Conservation (phyloP, 23 red algal genomes). For the Pyropia yezoensis region DNA sequence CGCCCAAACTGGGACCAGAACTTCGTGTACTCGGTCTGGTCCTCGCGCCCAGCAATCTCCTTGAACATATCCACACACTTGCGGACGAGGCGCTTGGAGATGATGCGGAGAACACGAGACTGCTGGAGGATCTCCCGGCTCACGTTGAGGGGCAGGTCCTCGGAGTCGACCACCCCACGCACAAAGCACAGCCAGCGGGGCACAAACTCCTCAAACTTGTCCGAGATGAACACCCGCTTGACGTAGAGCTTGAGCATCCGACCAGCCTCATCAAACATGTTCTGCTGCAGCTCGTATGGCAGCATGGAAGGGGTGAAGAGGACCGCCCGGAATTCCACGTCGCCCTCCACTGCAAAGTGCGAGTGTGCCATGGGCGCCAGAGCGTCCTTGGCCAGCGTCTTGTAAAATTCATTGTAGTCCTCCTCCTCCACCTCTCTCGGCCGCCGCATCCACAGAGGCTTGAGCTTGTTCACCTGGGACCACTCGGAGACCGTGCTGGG, state of each 20-base stretch:
- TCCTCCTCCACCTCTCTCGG: slow-evolving; percentile 69
- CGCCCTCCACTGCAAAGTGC: slow-evolving; percentile 95
- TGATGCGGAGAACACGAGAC: slow-evolving; percentile 78
- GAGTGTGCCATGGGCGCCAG: slow-evolving; percentile 64
- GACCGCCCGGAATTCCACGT: slow-evolving; percentile 93
- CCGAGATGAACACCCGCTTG: slow-evolving; percentile 98
- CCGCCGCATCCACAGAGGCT: slow-evolving; percentile 95
- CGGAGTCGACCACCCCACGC: slow-evolving; percentile 85
- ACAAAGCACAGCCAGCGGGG: slow-evolving; percentile 90
- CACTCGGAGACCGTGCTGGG: slow-evolving; percentile 69
- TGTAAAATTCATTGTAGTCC: slow-evolving; percentile 98
- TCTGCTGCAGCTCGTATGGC: slow-evolving; percentile 83
- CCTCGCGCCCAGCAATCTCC: slow-evolving; percentile 48
- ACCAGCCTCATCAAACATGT: slow-evolving; percentile 87
- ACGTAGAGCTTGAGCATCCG: slow-evolving; percentile 77
- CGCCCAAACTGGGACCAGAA: slow-evolving; percentile 92
- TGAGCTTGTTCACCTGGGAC: slow-evolving; percentile 82
- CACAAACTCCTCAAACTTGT: slow-evolving; percentile 90
- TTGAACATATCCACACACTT: slow-evolving; percentile 97
- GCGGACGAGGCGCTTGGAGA: slow-evolving; percentile 67
- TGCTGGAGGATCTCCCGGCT: slow-evolving; percentile 97
- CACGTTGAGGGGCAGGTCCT: slow-evolving; percentile 96
- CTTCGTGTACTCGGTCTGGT: slow-evolving; percentile 60
- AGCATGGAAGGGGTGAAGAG: slow-evolving; percentile 72
- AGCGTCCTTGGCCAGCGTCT: slow-evolving; percentile 67